Conservation (phyloP, 768 basidiomycete genomes). For the Hebeloma cylindrosporum region DNA sequence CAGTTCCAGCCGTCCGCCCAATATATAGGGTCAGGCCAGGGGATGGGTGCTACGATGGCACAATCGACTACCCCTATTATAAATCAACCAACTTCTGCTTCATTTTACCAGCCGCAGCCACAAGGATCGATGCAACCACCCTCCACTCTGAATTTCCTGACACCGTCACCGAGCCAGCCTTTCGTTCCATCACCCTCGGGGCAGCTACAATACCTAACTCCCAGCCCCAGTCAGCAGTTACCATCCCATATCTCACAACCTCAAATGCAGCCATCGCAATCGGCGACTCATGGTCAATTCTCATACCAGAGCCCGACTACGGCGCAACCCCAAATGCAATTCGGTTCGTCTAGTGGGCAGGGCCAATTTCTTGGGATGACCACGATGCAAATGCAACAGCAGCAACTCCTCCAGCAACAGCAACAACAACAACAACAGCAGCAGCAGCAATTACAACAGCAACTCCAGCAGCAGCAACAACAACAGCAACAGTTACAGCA, state of each 20-base stretch:
- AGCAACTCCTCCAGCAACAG: slow-evolving; percentile 21
- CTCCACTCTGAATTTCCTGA: slow-evolving; percentile 19
- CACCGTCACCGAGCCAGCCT: slow-evolving; percentile 27
- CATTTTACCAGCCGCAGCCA: slow-evolving; percentile 24
- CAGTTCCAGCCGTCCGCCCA: slow-evolving; percentile 8
- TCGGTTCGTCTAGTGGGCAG: slow-evolving; percentile 22
- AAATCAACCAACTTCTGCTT: slow-evolving; percentile 15
- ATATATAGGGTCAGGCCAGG: slow-evolving; percentile 1
- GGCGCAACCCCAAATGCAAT: slow-evolving; percentile 34
- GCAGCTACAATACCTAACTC: slow-evolving; percentile 32
- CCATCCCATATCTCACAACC: slow-evolving; percentile 37
- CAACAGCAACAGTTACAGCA: slow-evolving; percentile 30
- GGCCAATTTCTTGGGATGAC: slow-evolving; percentile 30
- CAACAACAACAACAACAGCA: slow-evolving; percentile 22
- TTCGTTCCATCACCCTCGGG: slow-evolving; percentile 28
- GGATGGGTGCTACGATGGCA: slow-evolving; percentile 15
- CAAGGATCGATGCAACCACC: slow-evolving; percentile 20
- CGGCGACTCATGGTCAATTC: slow-evolving; percentile 22
- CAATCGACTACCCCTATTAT: slow-evolving; percentile 15
- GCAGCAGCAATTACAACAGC: slow-evolving; percentile 20
- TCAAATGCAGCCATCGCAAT: slow-evolving; percentile 24
- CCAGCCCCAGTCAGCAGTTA: slow-evolving; percentile 36
- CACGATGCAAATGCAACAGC: slow-evolving; percentile 35
- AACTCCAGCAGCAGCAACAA: slow-evolving; percentile 20
- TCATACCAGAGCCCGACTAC: slow-evolving; percentile 11